Evolutionary conservation across 306 rosid species (phyloP).

Genomic region (Gynostemma pentaphyllum): DNA sequence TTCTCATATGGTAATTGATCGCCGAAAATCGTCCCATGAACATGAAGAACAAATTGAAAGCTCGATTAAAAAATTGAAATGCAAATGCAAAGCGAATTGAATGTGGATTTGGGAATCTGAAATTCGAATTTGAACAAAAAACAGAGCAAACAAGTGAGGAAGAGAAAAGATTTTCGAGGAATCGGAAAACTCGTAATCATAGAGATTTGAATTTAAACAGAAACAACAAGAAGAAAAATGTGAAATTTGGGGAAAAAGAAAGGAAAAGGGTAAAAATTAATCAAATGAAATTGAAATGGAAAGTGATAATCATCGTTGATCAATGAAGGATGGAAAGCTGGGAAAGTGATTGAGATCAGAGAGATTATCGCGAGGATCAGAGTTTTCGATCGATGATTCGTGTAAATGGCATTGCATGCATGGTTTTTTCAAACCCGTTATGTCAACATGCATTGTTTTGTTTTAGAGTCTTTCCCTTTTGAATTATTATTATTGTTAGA

Average conservation of each 20-base stretch:
- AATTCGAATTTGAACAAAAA: neutral
- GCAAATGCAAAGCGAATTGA: neutral
- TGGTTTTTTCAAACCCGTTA: too few relatives aligned
- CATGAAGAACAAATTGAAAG: constrained; percentile 7
- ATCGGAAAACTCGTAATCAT: neutral
- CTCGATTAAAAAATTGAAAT: too few relatives aligned
- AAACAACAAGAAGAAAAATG: neutral
- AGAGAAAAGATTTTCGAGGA: neutral
- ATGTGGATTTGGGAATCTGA: neutral
- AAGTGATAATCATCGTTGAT: constrained; percentile 1
- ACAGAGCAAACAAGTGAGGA: neutral
- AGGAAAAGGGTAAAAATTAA: neutral
- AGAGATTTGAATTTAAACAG: neutral
- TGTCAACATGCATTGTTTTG: too few relatives aligned
- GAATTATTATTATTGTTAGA: too few relatives aligned
- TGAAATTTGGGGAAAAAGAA: neutral
- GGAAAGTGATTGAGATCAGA: neutral
- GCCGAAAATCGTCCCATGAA: constrained; percentile 26
- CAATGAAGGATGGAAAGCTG: neutral
- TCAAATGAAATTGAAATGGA: constrained; percentile 4
- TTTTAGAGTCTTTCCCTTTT: too few relatives aligned
- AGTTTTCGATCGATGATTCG: too few relatives aligned
- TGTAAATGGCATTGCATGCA: too few relatives aligned
- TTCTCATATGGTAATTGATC: constrained; percentile 19
- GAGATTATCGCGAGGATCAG: constrained; percentile 4